A percentile compares a stretch with the other conserved stretches of the same genome.
These are phyloP conservation scores for Aspergillus fijiensis DNA, from an alignment of 2,329 filamentous ascomycete species.

Conservation along the genomic window DNA sequence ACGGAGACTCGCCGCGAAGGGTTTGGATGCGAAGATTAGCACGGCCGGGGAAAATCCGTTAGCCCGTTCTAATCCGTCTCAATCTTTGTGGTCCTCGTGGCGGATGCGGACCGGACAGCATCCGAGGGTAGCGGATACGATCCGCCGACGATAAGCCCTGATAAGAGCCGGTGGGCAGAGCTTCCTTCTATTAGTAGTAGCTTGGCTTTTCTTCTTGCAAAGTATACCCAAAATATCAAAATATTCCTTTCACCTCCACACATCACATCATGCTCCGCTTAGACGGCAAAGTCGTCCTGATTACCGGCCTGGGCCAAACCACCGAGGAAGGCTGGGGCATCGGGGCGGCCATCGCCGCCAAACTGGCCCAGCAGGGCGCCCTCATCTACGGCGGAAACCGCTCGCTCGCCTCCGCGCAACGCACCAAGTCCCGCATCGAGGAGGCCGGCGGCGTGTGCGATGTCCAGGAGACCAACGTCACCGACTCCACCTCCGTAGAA, in stretches of 20 bases:
- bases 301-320: conserved; percentile 37
- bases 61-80: background rate
- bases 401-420: conserved; percentile 41
- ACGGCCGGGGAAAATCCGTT: background rate
- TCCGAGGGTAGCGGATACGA: background rate
- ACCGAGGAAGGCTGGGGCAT: conserved; percentile 50
- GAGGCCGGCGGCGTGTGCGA: conserved; percentile 35
- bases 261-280: conserved; percentile 24
- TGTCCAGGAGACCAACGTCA: conserved; percentile 53
- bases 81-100: too few relatives aligned
- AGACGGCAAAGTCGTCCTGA: conserved; percentile 25
- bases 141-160: background rate
- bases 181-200: too few relatives aligned
- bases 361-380: conserved; percentile 51
- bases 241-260: too few relatives aligned
- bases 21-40: background rate
- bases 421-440: conserved; percentile 43
- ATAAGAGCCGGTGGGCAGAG: background rate
- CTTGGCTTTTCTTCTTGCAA: too few relatives aligned
- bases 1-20: background rate
- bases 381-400: conserved; percentile 54
- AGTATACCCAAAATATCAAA: too few relatives aligned
- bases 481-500: conserved; percentile 53
- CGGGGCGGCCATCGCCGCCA: conserved; percentile 51
- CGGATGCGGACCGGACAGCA: too few relatives aligned